Evolutionary conservation across 1,284 basidiomycete genomes (phyloP), one percentile per base, ranked within the genome.

Genomic region (Ceratobasidium papillatum): DNA sequence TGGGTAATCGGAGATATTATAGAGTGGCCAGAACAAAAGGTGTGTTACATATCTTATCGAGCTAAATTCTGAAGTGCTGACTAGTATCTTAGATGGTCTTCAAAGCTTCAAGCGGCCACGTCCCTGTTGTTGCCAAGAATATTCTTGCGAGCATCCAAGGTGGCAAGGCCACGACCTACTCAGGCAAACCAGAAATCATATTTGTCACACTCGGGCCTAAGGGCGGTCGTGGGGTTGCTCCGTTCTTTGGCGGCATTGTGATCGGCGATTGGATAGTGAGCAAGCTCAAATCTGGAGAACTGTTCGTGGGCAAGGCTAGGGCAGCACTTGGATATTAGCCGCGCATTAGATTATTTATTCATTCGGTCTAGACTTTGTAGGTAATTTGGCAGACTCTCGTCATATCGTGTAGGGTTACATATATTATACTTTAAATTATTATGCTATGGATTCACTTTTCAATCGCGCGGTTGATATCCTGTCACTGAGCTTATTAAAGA

Each of bases 291-390:
- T 59, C 68, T 3, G 19, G 45, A 17, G 19, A 47, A 4, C 45
- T 47, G 19, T 47, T 47, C 19, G 45, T 47, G 19, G 19, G 76
- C 32, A 58, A 83, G 56, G 81, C 80, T 73, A 88, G 87, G 8
- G 86, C 89, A 78, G 80, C 78, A 27, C 76, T 91, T 19, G 77
- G 81, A 7, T 91, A 88, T 77, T 83, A 84, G 45, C 54, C 8
- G 19, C 3, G 8, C 2, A 25, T 52, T 52, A 52, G 51, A 8
- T 17, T 17, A 30, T 52, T 25, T 52, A 52, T 52, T 52, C 27
- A 25, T 52, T 27, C 27, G 51, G n/a, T 52, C 51, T 52, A 52
- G 51, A 8, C 51, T 52, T 27, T 52, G 19, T 47, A 19, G 8
- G 3, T 7, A 41, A 41, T 47, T 19, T 17, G 19, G 8, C 19